Percentiles rank a stretch among this genome's conserved stretches.
Evolutionary conservation across 2,329 filamentous ascomycete species (phyloP).

Genomic region (Zymoseptoria brevis): DNA sequence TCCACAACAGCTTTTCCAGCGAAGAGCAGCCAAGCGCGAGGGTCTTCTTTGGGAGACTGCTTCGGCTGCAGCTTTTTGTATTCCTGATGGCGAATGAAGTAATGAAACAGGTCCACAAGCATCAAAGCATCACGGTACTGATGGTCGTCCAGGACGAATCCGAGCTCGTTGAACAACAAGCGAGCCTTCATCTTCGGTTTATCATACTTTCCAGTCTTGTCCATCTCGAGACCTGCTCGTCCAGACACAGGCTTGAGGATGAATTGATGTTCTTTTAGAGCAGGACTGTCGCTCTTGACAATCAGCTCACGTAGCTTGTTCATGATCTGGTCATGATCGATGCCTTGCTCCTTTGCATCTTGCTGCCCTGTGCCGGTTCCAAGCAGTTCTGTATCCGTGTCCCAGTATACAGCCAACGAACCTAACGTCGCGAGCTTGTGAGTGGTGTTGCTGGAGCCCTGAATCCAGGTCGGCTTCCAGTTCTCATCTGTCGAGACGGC

Average conservation of each 20-base stretch:
- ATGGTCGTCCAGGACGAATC: constrained; percentile 92
- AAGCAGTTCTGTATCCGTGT: constrained; percentile 80
- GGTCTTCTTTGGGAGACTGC: constrained; percentile 76
- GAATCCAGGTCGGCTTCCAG: constrained; percentile 94
- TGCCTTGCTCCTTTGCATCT: constrained; percentile 50
- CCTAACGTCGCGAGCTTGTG: constrained; percentile 91
- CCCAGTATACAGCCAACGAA: constrained; percentile 93
- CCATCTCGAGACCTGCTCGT: constrained; percentile 86
- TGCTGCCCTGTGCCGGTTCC: constrained; percentile 70
- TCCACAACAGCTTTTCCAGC: constrained; percentile 80
- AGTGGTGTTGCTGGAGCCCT: constrained; percentile 71
- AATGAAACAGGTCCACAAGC: constrained; percentile 98
- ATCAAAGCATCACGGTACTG: constrained; percentile 96
- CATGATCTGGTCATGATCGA: constrained; percentile 70
- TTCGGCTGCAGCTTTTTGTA: constrained; percentile 91
- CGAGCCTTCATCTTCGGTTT: constrained; percentile 83
- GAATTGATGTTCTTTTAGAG: constrained; percentile 65
- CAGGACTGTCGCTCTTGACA: constrained; percentile 54
- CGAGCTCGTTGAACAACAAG: constrained; percentile 91
- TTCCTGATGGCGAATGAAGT: constrained; percentile 94
- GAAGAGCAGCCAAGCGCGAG: constrained; percentile 84
- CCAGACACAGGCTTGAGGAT: constrained; percentile 94
- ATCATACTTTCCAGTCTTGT: constrained; percentile 77
- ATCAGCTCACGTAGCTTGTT: constrained; percentile 72
- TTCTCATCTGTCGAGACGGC: constrained; percentile 91